These are phyloP conservation scores for Zygosaccharomyces pseudorouxii DNA, from an alignment of 805 yeast genomes.

Conservation along the genomic window DNA sequence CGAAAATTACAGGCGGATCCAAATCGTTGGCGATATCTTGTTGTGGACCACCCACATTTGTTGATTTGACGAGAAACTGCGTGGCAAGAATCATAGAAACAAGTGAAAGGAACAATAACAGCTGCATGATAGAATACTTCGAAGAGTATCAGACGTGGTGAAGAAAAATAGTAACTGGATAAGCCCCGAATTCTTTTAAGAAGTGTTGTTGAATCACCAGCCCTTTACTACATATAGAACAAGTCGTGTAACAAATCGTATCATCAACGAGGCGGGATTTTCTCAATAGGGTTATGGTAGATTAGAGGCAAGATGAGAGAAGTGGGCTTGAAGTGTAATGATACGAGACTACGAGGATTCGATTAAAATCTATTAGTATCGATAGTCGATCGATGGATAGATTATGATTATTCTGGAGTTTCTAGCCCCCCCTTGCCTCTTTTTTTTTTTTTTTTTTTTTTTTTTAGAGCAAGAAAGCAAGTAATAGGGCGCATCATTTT, in stretches of 20 bases:
- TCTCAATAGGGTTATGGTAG: neutral
- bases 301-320: neutral
- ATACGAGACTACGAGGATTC: neutral
- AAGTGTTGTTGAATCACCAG: neutral
- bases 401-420: neutral
- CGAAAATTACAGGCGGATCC: conserved; percentile 31
- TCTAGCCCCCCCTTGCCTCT: neutral
- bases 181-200: neutral
- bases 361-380: neutral
- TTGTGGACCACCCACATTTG: conserved; percentile 62
- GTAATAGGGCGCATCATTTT: neutral
- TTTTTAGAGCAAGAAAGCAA: conserved; percentile 4
- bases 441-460: neutral
- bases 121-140: conserved; percentile 56
- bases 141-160: conserved; percentile 77
- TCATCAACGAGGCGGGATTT: neutral
- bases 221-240: neutral
- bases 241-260: neutral
- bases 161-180: neutral
- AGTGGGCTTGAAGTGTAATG: neutral
- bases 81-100: conserved; percentile 40
- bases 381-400: too few species aligned
- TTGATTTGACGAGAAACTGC: conserved; percentile 49
- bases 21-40: conserved; percentile 49
- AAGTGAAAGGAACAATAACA: conserved; percentile 11